Evolutionary conservation across 2,329 filamentous ascomycete species (phyloP).

Genomic region (Mycosphaerella sp.): DNA sequence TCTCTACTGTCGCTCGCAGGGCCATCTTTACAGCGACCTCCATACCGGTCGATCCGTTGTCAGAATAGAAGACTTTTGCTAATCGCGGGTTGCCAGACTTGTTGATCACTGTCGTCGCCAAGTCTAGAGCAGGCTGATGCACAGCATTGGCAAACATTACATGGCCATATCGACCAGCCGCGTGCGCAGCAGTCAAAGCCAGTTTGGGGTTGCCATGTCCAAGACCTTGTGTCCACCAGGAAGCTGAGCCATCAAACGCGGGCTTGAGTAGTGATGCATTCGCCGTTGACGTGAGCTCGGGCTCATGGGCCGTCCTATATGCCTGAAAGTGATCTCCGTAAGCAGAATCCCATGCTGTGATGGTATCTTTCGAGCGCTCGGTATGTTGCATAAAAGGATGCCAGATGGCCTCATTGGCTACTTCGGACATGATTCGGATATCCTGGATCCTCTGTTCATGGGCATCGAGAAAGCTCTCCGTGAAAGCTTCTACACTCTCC

Average conservation of each 20-base stretch:
- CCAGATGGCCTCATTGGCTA: conserved; percentile 65
- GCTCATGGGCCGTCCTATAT: conserved; percentile 25
- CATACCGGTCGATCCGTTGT: conserved; percentile 76
- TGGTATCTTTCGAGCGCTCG: conserved; percentile 54
- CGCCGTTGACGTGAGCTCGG: conserved; percentile 24
- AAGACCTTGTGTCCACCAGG: conserved; percentile 87
- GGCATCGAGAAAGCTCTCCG: conserved; percentile 48
- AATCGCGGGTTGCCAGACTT: conserved; percentile 59
- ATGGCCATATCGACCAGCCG: conserved; percentile 77
- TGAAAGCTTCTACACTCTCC: conserved; percentile 40
- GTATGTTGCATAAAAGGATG: conserved; percentile 83
- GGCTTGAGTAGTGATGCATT: conserved; percentile 48
- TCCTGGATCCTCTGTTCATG: conserved; percentile 53
- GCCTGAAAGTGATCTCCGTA: conserved; percentile 73
- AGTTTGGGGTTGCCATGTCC: conserved; percentile 70
- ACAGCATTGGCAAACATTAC: conserved; percentile 80
- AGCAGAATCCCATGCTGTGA: conserved; percentile 73
- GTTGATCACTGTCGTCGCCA: conserved; percentile 60
- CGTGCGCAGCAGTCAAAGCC: conserved; percentile 69
- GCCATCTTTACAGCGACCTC: conserved; percentile 86
- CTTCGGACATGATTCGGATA: conserved; percentile 55
- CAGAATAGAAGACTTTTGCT: conserved; percentile 70
- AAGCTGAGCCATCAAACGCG: conserved; percentile 77
- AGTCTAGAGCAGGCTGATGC: conserved; percentile 67
- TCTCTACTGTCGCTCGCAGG: conserved; percentile 58